Evolutionary conservation across 2,329 filamentous ascomycete species (phyloP).

Genomic region (Phialocephala subalpina): DNA sequence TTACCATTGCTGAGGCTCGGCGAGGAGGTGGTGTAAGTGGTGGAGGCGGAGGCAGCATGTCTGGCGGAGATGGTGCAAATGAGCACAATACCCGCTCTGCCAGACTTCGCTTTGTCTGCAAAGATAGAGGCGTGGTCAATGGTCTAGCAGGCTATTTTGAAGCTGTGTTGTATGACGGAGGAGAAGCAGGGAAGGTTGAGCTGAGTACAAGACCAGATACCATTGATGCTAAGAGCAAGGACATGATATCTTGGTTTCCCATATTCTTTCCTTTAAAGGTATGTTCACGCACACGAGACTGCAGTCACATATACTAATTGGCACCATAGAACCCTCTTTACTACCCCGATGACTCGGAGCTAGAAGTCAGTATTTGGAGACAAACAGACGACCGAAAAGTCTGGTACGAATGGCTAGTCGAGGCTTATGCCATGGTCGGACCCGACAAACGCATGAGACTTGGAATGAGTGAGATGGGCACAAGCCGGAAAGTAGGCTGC

Average conservation of each 20-base stretch:
- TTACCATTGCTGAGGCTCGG: slow-evolving; percentile 63
- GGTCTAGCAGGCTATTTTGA: slow-evolving; percentile 96
- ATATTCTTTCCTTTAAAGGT: slow-evolving; percentile 98
- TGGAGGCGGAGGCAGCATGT: slow-evolving; percentile 76
- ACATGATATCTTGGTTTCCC: slow-evolving; percentile 99
- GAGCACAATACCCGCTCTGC: slow-evolving; percentile 89
- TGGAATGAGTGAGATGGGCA: slow-evolving; percentile 71
- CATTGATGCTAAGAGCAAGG: slow-evolving; percentile 91
- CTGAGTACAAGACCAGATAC: slow-evolving; percentile 91
- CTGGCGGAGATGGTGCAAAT: slow-evolving; percentile 81
- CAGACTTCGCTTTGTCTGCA: slow-evolving; percentile 79
- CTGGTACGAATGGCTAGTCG: slow-evolving; percentile 98
- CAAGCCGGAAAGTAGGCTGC: slow-evolving; percentile 73
- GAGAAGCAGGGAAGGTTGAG: slow-evolving; percentile 69
- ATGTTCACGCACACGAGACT: slow-evolving; percentile 41
- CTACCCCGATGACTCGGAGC: slow-evolving; percentile 82
- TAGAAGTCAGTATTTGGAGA: slow-evolving; percentile 94
- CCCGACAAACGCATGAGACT: slow-evolving; percentile 70
- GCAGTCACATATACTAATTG: slow-evolving; percentile 26
- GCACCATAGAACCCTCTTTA: slow-evolving; percentile 78
- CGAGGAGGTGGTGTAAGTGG: slow-evolving; percentile 70
- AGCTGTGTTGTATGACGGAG: slow-evolving; percentile 81
- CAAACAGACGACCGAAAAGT: slow-evolving; percentile 95
- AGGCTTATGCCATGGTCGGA: slow-evolving; percentile 76
- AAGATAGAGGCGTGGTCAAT: slow-evolving; percentile 83